Conservation (phyloP, 352 stramenopile species). For the Paralagenidium karlingii region DNA sequence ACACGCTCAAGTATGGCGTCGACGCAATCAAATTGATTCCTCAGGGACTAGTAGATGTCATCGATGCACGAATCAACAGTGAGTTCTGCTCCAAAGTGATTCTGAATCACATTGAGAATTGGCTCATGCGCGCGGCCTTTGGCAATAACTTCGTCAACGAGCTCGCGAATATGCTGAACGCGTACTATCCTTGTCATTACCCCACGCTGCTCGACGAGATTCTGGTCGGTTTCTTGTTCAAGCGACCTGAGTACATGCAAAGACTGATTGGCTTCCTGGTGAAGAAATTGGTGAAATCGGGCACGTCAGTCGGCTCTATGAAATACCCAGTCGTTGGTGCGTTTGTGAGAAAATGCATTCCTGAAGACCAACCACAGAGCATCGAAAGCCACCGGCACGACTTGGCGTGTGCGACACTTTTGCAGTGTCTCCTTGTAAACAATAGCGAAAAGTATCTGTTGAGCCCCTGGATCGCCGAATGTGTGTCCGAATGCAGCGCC, state of each 20-base stretch:
- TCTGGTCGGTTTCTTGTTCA: conserved; percentile 59
- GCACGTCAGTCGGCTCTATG: conserved; percentile 23
- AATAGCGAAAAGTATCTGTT: conserved; percentile 69
- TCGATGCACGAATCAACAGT: conserved; percentile 47
- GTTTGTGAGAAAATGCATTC: conserved; percentile 26
- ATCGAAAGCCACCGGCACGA: conserved; percentile 23
- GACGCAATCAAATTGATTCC: conserved; percentile 65
- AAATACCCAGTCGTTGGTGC: conserved; percentile 64
- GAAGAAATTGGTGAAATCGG: conserved; percentile 53
- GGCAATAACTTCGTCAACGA: conserved; percentile 54
- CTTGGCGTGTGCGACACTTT: conserved; percentile 48
- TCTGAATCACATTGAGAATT: conserved; percentile 53
- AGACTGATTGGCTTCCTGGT: conserved; percentile 46
- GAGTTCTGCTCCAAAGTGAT: conserved; percentile 36
- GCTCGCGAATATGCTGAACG: conserved; percentile 49
- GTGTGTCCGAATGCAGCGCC: conserved; percentile 43
- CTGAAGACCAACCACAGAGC: neutral
- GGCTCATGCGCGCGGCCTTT: conserved; percentile 52
- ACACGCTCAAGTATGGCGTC: too few relatives aligned
- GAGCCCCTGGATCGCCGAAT: conserved; percentile 56
- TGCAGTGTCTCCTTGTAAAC: conserved; percentile 58
- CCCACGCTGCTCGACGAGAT: conserved; percentile 74
- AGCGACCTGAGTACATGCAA: conserved; percentile 50
- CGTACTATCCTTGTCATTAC: conserved; percentile 76
- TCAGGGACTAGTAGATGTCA: conserved; percentile 71